These are phyloP conservation scores for Persicaria tinctoria DNA, from an alignment of 148 eudicot species.

Conservation along the genomic window DNA sequence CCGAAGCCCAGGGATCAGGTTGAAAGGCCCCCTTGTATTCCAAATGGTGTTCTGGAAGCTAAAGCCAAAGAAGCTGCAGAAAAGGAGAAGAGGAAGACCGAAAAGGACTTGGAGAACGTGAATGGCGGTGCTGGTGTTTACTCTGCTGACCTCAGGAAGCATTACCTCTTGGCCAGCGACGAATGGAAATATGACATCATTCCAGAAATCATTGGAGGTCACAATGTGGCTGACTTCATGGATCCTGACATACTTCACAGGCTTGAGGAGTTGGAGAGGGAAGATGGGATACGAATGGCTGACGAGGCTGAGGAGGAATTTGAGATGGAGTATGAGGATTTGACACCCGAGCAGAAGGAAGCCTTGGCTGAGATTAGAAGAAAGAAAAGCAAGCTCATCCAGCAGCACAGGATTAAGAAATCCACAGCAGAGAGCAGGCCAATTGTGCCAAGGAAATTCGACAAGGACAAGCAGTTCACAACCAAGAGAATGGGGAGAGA, in stretches of 20 bases:
- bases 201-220: constrained; percentile 87
- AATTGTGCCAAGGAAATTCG: constrained; percentile 64
- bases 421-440: constrained; percentile 71
- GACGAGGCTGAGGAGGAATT: constrained; percentile 63
- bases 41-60: constrained; percentile 64
- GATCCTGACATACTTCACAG: constrained; percentile 82
- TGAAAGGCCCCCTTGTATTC: constrained; percentile 73
- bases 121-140: constrained; percentile 98
- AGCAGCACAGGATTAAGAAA: constrained; percentile 78
- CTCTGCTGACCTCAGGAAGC: constrained; percentile 82
- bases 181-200: constrained; percentile 88
- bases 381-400: constrained; percentile 72
- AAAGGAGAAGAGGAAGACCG: constrained; percentile 54
- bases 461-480: constrained; percentile 59
- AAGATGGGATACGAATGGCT: constrained; percentile 65
- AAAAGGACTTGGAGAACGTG: constrained; percentile 73
- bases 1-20: constrained; percentile 84
- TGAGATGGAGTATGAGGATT: constrained; percentile 63
- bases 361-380: constrained; percentile 66
- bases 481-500: constrained; percentile 80
- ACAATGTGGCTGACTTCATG: constrained; percentile 75
- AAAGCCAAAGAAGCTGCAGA: constrained; percentile 47
- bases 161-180: constrained; percentile 64
- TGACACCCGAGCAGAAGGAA: constrained; percentile 59
- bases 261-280: constrained; percentile 83